Evolutionary conservation across 352 stramenopile genomes (phyloP), one percentile per base, ranked within the genome.

Genomic region (Phytophthora uliginosa): DNA sequence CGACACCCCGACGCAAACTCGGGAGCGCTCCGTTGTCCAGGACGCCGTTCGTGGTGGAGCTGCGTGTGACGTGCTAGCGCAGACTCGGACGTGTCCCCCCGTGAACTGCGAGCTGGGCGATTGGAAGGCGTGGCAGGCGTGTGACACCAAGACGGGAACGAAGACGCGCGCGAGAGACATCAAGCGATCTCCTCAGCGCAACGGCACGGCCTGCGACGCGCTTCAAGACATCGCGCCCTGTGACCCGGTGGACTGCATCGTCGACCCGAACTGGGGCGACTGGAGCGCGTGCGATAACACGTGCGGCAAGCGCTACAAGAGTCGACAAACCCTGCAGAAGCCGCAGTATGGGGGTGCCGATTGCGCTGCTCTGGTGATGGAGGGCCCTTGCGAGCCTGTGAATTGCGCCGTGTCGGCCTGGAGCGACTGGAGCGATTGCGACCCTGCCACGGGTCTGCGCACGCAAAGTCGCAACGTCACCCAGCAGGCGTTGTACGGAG

Each of bases 311-410:
- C 74, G 78, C 59, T 84, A 79, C 72, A 86, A 86, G 63, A 66
- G 40, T 22, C 82, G 79, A 20, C 40, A 50, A 4, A 40, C 81
- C 18, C n/a, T 82, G 26, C 63, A 78, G 38, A 18, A 64, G 15
- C 65, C 79, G 0, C 69, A 82, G 22, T 88, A 88, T 38, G 66
- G 63, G 12, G 82, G 82, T 24, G 53, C 60, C 1, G 53, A 36
- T 1, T 90, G 80, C 22, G 54, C 51, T 2, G 69, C 77, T 0
- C 63, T 81, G 9, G 62, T 83, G 34, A 57, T 76, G 12, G 81
- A 86, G 40, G 74, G 64, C 0, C 33, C 54, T 1, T 90, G 85
- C 33, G 82, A 90, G 4, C 85, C 85, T 0, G 73, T 92, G 10
- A 75, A 90, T 47, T 92, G 85, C 62, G 63, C 42, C 0, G 57